Base-by-base conservation (phyloP, 129 eudicot genomes). In the Tanacetum coccineum region DNA sequence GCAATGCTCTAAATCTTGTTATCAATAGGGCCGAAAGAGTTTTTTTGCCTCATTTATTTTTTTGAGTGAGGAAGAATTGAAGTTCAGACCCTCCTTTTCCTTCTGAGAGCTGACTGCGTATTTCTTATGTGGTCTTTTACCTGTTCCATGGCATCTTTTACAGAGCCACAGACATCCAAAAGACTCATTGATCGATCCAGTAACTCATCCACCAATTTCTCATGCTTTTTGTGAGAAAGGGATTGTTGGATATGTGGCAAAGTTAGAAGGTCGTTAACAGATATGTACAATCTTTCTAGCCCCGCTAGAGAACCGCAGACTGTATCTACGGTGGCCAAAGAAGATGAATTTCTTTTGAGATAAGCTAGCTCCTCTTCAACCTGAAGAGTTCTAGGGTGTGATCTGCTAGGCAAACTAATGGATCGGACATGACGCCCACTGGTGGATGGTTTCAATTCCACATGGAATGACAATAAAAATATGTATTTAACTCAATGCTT, bases 401-500 rank as follows among this genome's bases (percentile, higher is more conserved):
- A 73, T 47, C 53, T 20, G 18, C 53, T 59, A 40, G 85, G 85
- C 70, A 77, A 77, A 62, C 85, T 77, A 52, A 73, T 59, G 53
- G 85, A 81, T 68, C 85, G 36, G 69, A 74, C 66, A 68, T 81
- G 81, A 76, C 36, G 61, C 17, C 18, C 45, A 71, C 30, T 51
- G 13, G 50, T 66, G 62, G 62, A 30, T 50, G 66, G 39, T 39
- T n/a, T n/a, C n/a, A n/a, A n/a, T n/a, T n/a, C n/a, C n/a, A n/a
- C n/a, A n/a, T n/a, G n/a, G n/a, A n/a, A n/a, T n/a, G n/a, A n/a
- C n/a, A n/a, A n/a, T n/a, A n/a, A n/a, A n/a, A n/a, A n/a, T n/a
- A n/a, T n/a, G n/a, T n/a, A n/a, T n/a, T n/a, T n/a, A n/a, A n/a
- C n/a, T n/a, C n/a, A n/a, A n/a, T n/a, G n/a, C n/a, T n/a, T n/a